phyloP scores from a whole-genome alignment of 2,329 filamentous ascomycete genomes.

The Sporothrix globosa region DNA sequence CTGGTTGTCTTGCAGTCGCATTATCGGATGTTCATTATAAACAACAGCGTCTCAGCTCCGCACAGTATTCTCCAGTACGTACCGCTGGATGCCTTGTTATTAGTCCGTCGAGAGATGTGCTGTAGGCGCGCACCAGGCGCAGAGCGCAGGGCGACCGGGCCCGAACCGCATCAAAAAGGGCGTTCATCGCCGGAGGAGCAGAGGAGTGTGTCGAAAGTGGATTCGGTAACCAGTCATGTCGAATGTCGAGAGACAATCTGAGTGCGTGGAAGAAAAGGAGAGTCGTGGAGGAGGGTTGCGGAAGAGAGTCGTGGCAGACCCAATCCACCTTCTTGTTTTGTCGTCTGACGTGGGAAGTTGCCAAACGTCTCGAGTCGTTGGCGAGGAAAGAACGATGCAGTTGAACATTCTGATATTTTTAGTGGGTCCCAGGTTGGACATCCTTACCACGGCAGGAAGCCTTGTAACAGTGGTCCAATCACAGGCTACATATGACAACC shows the following conservation, averaged over 20 bases:
- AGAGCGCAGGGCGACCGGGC: constrained; percentile 24
- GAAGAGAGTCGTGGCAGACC: neutral
- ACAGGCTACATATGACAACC: neutral
- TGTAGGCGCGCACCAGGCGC: constrained; percentile 28
- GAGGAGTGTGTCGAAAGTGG: neutral
- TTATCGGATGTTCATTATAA: too few species aligned
- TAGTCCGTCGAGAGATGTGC: constrained; percentile 13
- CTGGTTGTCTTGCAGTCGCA: neutral
- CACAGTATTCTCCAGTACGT: neutral
- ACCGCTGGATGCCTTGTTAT: neutral
- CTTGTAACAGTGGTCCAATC: neutral
- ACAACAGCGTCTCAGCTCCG: neutral
- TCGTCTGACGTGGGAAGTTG: constrained; percentile 6
- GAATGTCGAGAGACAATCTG: neutral
- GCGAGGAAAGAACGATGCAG: constrained; percentile 34
- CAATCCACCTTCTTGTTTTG: neutral
- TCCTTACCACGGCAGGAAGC: neutral
- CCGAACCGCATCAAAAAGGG: constrained; percentile 28
- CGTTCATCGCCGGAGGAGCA: constrained; percentile 29
- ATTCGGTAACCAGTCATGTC: constrained; percentile 6
- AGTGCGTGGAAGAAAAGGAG: neutral
- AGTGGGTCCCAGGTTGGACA: constrained; percentile 19
- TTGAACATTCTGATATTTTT: constrained; percentile 30
- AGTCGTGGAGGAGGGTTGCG: neutral
- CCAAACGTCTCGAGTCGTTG: neutral